Evolutionary conservation across 768 basidiomycete species (phyloP), one percentile per base, ranked within the genome.

Genomic region (Chiua virens): DNA sequence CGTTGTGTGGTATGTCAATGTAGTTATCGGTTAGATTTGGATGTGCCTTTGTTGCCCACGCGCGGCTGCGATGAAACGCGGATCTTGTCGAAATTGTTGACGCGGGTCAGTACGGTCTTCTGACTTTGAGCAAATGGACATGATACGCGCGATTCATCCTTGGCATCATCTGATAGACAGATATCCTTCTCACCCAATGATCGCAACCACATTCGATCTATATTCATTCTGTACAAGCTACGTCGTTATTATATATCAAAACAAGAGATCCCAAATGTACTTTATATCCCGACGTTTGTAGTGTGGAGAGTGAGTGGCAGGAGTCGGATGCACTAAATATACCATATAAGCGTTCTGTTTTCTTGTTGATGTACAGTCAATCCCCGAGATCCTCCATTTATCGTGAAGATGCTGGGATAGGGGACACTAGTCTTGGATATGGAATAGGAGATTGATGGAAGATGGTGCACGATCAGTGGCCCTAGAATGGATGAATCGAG

Each of bases 301-400:
- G n/a, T 40, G 49, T 47, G 37, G 35, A 32, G 42, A 38, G 27
- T 48, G 46, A 41, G 54, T 47, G 42, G 35, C 42, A 34, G 22
- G 30, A 49, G 39, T 35, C 25, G 27, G 36, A 47, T 44, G 37
- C 27, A 49, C 36, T 43, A 46, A 42, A 55, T 53, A 55, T 51
- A 47, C 51, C 28, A 42, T 49, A 38, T 42, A 52, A 47, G 42
- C 17, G 17, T 52, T 54, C 39, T 34, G 23, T 35, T 20, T 51
- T 38, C 38, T 48, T 42, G 37, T 42, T 47, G 45, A 40, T 53
- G 54, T 59, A 60, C 56, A 50, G 27, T 52, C 27, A 32, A 30
- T 53, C 44, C 42, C 42, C 15, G 17, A 36, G 30, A 44, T 45
- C 27, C 46, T 45, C 32, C 42, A 27, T 45, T 27, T 46, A 17